Base-by-base conservation (phyloP, 352 stramenopile species). In the Thalassiosira livingstoniorum region DNA sequence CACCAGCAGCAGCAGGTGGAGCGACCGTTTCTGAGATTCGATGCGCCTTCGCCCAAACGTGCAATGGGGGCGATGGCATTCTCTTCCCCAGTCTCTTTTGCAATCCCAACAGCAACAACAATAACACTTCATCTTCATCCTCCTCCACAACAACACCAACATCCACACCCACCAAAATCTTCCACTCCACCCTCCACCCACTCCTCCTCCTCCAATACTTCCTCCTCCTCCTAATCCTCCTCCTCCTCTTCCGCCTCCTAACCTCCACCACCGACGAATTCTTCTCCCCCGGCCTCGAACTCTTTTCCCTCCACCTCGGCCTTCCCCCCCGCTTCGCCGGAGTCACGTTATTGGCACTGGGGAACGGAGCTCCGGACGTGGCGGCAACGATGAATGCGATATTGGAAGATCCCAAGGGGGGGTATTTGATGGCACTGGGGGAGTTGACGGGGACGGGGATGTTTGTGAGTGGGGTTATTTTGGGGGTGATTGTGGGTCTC, bases 311-410 rank as follows among this genome's bases (percentile, higher is more conserved):
- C 39, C 93, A 96, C 80, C 55, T 87, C 27, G 83, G 77, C 10
- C 58, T 90, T 2, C 79, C 78, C n/a, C 85, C 82, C 1, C 77
- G 72, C 68, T 95, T 98, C 32, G 96, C 96, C 15, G 97, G 97
- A 31, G 97, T 99, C 62, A 99, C 97, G n/a, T 97, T 99, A 62
- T 85, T 99, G 29, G 96, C 97, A 43, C 97, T 99, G 71, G 97
- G 97, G 7, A 99, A 99, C 82, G 94, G 97, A 72, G 96, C 97
- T 31, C 97, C 97, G 2, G 97, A 99, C 85, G 95, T 99, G 0
- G 98, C 72, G 18, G 78, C 87, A n/a, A 89, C 83, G 45, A 80
- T 90, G 42, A 86, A 87, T 67, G 80, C 80, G 39, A 88, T 90
- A 27, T 29, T 81, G 37, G 32, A 66, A 42, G 53, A 72, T 53